Evolutionary conservation across 257 asterid genomes (phyloP).

Genomic region (Coffea canephora): DNA sequence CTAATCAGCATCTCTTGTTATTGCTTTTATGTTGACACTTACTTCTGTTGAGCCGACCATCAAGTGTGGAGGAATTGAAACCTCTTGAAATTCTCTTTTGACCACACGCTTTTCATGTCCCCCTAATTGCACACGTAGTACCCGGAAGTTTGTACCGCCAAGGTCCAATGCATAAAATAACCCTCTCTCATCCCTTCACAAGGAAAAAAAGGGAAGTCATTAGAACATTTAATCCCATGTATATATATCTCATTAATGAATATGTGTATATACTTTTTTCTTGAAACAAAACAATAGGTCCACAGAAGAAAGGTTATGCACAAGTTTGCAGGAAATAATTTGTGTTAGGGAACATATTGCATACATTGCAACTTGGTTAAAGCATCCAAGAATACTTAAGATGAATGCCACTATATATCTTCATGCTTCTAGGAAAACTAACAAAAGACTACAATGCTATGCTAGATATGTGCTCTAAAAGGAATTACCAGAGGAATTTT

Average conservation of each 20-base stretch:
- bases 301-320: neutral
- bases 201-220: constrained; percentile 19
- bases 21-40: constrained; percentile 28
- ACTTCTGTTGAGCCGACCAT: constrained; percentile 84
- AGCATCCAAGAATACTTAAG: neutral
- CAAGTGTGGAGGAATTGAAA: constrained; percentile 82
- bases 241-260: neutral
- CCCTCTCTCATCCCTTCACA: constrained; percentile 67
- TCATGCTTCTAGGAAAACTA: neutral
- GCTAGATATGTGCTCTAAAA: too few relatives aligned
- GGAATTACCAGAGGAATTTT: neutral
- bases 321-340: neutral
- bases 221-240: neutral
- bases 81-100: constrained; percentile 60
- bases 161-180: constrained; percentile 87
- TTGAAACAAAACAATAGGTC: neutral
- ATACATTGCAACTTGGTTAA: neutral
- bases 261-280: too few relatives aligned
- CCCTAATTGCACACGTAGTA: constrained; percentile 72
- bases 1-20: constrained; percentile 7
- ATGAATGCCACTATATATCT: neutral
- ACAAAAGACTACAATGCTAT: neutral
- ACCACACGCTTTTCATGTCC: constrained; percentile 49
- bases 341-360: neutral
- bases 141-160: constrained; percentile 95